Percentiles rank a stretch among this genome's conserved stretches.
Conservation (phyloP, 345 rosid species). For the Moricandia arvensis region DNA sequence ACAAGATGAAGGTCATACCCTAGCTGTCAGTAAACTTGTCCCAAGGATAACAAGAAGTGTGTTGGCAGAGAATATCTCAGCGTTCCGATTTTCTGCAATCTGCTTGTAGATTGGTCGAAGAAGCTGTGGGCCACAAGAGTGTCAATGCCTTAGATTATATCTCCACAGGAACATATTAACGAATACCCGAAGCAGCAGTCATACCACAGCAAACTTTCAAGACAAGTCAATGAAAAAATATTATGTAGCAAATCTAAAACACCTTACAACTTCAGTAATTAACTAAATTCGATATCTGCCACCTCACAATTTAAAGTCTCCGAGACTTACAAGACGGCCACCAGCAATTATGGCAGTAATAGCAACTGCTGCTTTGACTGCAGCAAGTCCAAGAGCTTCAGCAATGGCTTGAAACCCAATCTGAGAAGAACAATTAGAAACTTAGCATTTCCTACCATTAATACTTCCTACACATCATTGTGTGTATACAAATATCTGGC, state of each 20-base stretch:
- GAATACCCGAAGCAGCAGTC: slow-evolving; percentile 15
- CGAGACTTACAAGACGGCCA: slow-evolving; percentile 82
- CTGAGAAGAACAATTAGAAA: slow-evolving; percentile 48
- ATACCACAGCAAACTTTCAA: slow-evolving; percentile 8
- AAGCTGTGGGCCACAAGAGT: slow-evolving; percentile 50
- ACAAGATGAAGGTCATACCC: slow-evolving; percentile 57
- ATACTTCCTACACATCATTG: neutral
- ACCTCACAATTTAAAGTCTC: neutral
- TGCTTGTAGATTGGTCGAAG: slow-evolving; percentile 97
- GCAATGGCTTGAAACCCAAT: slow-evolving; percentile 97
- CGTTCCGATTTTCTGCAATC: slow-evolving; percentile 95
- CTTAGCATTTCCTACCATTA: slow-evolving; percentile 1
- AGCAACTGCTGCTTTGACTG: slow-evolving; percentile 93
- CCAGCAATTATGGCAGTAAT: slow-evolving; percentile 95
- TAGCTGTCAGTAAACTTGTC: slow-evolving; percentile 97
- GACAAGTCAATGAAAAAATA: slow-evolving; percentile 7
- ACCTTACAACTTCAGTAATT: slow-evolving; percentile 4
- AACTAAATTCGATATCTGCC: slow-evolving; percentile 14
- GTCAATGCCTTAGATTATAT: slow-evolving; percentile 18
- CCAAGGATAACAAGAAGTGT: slow-evolving; percentile 96
- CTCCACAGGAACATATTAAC: neutral
- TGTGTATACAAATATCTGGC: slow-evolving; percentile 5
- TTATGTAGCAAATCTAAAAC: slow-evolving; percentile 19
- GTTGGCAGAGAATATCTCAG: slow-evolving; percentile 97
- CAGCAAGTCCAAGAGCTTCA: slow-evolving; percentile 98